Evolutionary conservation across 352 stramenopile genomes (phyloP).

Genomic region (Globisporangium ultimum): DNA sequence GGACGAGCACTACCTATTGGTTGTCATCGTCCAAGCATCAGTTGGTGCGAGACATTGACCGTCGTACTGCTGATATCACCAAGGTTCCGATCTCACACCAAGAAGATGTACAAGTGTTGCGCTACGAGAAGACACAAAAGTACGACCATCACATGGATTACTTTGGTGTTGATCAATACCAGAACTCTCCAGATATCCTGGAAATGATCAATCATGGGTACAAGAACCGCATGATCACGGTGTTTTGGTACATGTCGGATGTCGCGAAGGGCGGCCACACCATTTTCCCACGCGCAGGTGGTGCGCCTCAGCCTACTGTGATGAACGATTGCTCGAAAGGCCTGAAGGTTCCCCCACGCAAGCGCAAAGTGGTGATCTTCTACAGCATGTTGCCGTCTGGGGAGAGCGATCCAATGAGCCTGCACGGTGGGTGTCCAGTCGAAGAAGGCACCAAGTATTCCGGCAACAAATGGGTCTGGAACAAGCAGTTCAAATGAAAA

Average conservation of each 20-base stretch:
- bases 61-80: slow-evolving; percentile 51
- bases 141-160: slow-evolving; percentile 78
- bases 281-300: slow-evolving; percentile 62
- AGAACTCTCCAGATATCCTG: slow-evolving; percentile 39
- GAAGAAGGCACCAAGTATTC: slow-evolving; percentile 74
- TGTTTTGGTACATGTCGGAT: slow-evolving; percentile 88
- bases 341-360: slow-evolving; percentile 57
- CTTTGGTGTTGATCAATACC: slow-evolving; percentile 41
- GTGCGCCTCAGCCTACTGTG: slow-evolving; percentile 29
- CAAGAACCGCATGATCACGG: slow-evolving; percentile 85
- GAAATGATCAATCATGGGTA: slow-evolving; percentile 53
- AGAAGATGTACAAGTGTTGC: slow-evolving; percentile 68
- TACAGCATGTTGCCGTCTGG: slow-evolving; percentile 79
- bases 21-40: slow-evolving; percentile 43
- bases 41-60: slow-evolving; percentile 51
- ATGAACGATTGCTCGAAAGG: slow-evolving; percentile 65
- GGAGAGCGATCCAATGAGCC: slow-evolving; percentile 52
- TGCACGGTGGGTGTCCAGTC: slow-evolving; percentile 71
- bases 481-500: slow-evolving; percentile 37
- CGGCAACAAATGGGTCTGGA: slow-evolving; percentile 86
- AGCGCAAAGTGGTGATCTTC: slow-evolving; percentile 81
- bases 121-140: slow-evolving; percentile 69
- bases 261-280: slow-evolving; percentile 67
- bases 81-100: slow-evolving; percentile 60
- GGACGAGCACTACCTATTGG: slow-evolving; percentile 78